Evolutionary conservation across 1,284 basidiomycete species (phyloP).

Genomic region (Cystobasidium sp.): DNA sequence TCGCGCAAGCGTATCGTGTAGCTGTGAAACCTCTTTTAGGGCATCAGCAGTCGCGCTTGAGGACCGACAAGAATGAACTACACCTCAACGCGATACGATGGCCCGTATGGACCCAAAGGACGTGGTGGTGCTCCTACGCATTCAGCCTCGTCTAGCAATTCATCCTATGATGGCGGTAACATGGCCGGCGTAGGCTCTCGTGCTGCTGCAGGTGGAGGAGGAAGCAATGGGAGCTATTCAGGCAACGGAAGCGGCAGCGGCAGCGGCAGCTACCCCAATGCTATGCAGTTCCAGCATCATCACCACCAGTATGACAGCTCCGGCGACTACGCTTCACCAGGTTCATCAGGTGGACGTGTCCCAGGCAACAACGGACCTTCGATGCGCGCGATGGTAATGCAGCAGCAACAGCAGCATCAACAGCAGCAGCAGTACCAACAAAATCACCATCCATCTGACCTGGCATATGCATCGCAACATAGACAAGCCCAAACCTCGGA

Average conservation of each 20-base stretch:
- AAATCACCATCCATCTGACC: slow-evolving; percentile 5
- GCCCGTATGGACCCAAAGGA: slow-evolving; percentile 21
- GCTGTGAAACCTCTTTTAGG: neutral
- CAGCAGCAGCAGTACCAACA: slow-evolving; percentile 32
- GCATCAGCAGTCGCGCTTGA: neutral
- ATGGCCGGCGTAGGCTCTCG: slow-evolving; percentile 32
- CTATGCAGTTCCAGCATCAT: neutral
- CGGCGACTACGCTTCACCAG: slow-evolving; percentile 29
- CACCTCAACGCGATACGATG: slow-evolving; percentile 40
- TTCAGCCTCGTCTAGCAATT: slow-evolving; percentile 35
- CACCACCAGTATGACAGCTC: slow-evolving; percentile 38
- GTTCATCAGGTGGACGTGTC: neutral
- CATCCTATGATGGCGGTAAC: slow-evolving; percentile 25
- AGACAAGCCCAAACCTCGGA: slow-evolving; percentile 35
- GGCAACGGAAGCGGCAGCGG: slow-evolving; percentile 19
- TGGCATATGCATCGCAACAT: slow-evolving; percentile 15
- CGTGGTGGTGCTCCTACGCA: slow-evolving; percentile 21
- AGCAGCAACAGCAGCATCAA: slow-evolving; percentile 32
- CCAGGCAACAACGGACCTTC: neutral
- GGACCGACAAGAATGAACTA: slow-evolving; percentile 29
- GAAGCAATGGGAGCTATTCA: neutral
- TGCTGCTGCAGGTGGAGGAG: slow-evolving; percentile 3
- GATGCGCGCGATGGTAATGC: slow-evolving; percentile 20
- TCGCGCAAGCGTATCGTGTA: neutral
- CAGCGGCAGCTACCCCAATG: slow-evolving; percentile 10